A percentile compares a stretch with the other conserved stretches of the same genome.
These are phyloP conservation scores for Dioszegia crocea DNA, from an alignment of 768 basidiomycete genomes.

Conservation along the genomic window DNA sequence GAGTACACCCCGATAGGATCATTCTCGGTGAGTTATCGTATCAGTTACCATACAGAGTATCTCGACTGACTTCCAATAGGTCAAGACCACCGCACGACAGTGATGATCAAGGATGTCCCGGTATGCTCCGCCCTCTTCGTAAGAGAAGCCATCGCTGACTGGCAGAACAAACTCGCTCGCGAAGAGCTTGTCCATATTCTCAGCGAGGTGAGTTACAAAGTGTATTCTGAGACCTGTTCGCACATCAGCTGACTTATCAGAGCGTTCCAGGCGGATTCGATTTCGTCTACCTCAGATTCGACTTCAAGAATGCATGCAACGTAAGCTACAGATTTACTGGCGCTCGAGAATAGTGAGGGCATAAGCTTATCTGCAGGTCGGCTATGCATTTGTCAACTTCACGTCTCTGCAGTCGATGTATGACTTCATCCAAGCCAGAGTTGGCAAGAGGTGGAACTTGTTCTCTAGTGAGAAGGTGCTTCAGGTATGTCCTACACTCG, in stretches of 20 bases:
- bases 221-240: background rate
- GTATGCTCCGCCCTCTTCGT: conserved; percentile 17
- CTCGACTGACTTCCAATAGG: conserved; percentile 19
- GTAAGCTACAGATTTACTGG: conserved; percentile 13
- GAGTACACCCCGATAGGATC: conserved; percentile 34
- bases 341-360: background rate
- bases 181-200: conserved; percentile 44
- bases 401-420: conserved; percentile 30
- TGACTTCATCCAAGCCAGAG: conserved; percentile 35
- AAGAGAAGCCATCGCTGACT: background rate
- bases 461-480: conserved; percentile 49
- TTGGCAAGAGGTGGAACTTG: conserved; percentile 46
- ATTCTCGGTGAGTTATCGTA: conserved; percentile 25
- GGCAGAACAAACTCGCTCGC: conserved; percentile 46
- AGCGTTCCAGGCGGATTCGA: conserved; percentile 45
- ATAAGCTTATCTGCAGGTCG: conserved; percentile 25
- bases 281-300: conserved; percentile 49
- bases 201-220: conserved; percentile 30
- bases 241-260: conserved; percentile 13
- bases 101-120: conserved; percentile 50
- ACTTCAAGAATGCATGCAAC: conserved; percentile 48
- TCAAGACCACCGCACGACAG: conserved; percentile 39
- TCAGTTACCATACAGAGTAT: background rate
- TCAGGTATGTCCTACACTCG: conserved; percentile 30
- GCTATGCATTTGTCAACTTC: conserved; percentile 49